Evolutionary conservation across 805 yeast species (phyloP).

Genomic region (Metahyphopichia silvanorum): DNA sequence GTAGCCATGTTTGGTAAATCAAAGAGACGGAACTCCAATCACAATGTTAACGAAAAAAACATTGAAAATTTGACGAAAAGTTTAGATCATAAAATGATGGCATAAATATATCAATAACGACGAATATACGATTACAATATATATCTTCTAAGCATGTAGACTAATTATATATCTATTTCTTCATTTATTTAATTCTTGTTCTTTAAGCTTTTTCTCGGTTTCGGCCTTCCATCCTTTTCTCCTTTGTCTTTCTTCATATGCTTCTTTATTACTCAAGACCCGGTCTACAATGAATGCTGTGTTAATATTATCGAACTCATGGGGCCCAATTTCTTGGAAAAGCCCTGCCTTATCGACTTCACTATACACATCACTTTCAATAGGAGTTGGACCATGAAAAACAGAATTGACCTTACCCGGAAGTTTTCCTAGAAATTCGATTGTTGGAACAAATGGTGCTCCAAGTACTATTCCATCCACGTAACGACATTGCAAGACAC

Average conservation of each 20-base stretch:
- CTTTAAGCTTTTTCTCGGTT: conserved; percentile 27
- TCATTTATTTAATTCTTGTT: conserved; percentile 13
- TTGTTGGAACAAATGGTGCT: conserved; percentile 55
- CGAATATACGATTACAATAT: background rate
- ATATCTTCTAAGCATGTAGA: background rate
- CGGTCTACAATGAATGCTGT: conserved; percentile 72
- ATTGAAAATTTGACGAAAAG: conserved; percentile 18
- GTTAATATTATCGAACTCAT: conserved; percentile 62
- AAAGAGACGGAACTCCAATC: conserved; percentile 40
- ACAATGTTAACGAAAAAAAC: conserved; percentile 27
- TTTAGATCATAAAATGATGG: conserved; percentile 12
- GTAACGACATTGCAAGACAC: conserved; percentile 83
- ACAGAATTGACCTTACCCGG: conserved; percentile 39
- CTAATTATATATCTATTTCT: conserved; percentile 1
- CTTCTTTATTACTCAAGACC: conserved; percentile 61
- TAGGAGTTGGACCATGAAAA: conserved; percentile 57
- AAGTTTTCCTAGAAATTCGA: conserved; percentile 35
- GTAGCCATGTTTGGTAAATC: conserved; percentile 14
- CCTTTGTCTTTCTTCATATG: conserved; percentile 82
- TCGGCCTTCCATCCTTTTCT: conserved; percentile 81
- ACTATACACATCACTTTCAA: conserved; percentile 26
- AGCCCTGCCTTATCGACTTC: conserved; percentile 29
- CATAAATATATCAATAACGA: background rate
- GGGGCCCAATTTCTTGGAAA: conserved; percentile 45
- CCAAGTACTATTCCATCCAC: conserved; percentile 77